These are phyloP conservation scores for Alternaria sp. DNA, from an alignment of 2,329 filamentous ascomycete genomes.

Conservation along the genomic window DNA sequence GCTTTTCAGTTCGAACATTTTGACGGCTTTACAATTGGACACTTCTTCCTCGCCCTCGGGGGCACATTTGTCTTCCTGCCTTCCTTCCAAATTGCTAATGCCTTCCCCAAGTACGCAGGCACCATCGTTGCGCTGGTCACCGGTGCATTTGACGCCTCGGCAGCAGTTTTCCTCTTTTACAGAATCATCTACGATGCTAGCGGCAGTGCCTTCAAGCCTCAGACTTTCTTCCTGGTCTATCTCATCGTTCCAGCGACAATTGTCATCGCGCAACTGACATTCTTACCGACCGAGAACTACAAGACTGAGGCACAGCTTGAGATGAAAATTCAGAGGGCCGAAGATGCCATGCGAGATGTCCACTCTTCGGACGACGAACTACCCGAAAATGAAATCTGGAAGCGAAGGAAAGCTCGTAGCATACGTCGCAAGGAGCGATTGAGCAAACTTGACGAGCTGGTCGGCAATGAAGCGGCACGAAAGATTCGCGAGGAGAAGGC, in stretches of 20 bases:
- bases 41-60: constrained; percentile 78
- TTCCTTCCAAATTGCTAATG: constrained; percentile 84
- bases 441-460: constrained; percentile 73
- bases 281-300: constrained; percentile 80
- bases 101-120: constrained; percentile 78
- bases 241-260: constrained; percentile 75
- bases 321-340: constrained; percentile 47
- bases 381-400: constrained; percentile 59
- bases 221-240: constrained; percentile 76
- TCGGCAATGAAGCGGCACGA: constrained; percentile 70
- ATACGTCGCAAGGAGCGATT: constrained; percentile 64
- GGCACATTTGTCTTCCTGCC: constrained; percentile 85
- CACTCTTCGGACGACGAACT: constrained; percentile 65
- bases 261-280: constrained; percentile 69
- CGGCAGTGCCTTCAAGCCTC: constrained; percentile 65
- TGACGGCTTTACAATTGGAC: constrained; percentile 70
- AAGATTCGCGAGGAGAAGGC: constrained; percentile 68
- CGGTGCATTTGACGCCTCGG: constrained; percentile 84
- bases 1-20: constrained; percentile 49
- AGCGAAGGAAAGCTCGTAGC: constrained; percentile 49
- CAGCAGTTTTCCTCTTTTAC: constrained; percentile 78
- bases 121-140: constrained; percentile 82
- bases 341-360: constrained; percentile 51
- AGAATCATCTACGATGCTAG: constrained; percentile 72
- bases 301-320: constrained; percentile 65